Percentiles rank a stretch among this genome's conserved stretches.
phyloP scores from a whole-genome alignment of 2,329 filamentous ascomycete species.

The Trichoderma breve region DNA sequence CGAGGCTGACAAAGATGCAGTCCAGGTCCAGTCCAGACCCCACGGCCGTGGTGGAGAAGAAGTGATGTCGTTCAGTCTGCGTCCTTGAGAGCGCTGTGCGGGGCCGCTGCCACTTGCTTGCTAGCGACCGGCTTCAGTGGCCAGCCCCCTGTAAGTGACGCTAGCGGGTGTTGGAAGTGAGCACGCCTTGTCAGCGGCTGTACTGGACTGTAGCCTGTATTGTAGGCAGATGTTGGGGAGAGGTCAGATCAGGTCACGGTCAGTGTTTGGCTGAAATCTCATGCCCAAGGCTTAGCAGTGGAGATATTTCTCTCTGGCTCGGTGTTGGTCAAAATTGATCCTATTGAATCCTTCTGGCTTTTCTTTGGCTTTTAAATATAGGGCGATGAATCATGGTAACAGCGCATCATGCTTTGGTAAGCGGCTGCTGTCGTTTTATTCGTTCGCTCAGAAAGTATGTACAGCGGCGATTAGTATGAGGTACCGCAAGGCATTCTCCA shows the following conservation, averaged over 20 bases:
- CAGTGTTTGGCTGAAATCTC: too few relatives aligned
- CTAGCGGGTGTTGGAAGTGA: background rate
- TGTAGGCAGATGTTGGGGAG: background rate
- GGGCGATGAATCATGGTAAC: background rate
- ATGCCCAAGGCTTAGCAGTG: background rate
- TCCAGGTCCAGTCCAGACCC: background rate
- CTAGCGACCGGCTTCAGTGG: slow-evolving; percentile 10
- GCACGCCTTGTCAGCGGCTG: background rate
- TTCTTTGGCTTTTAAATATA: background rate
- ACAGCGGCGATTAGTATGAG: background rate
- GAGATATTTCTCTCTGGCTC: background rate
- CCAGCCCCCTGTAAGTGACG: slow-evolving; percentile 6
- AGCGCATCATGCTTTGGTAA: background rate
- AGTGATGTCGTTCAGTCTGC: slow-evolving; percentile 18
- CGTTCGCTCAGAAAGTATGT: background rate
- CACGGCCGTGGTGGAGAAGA: slow-evolving; percentile 11
- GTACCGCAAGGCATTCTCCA: background rate
- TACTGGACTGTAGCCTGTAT: background rate
- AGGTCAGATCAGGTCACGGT: background rate
- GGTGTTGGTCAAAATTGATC: background rate
- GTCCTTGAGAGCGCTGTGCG: background rate
- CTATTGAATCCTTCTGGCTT: background rate
- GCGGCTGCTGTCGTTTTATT: background rate
- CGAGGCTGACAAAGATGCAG: slow-evolving; percentile 22
- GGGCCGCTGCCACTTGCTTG: slow-evolving; percentile 2